These are phyloP conservation scores for Teratosphaeria pseudoeucalypti DNA, from an alignment of 2,329 filamentous ascomycete genomes.

Conservation along the genomic window DNA sequence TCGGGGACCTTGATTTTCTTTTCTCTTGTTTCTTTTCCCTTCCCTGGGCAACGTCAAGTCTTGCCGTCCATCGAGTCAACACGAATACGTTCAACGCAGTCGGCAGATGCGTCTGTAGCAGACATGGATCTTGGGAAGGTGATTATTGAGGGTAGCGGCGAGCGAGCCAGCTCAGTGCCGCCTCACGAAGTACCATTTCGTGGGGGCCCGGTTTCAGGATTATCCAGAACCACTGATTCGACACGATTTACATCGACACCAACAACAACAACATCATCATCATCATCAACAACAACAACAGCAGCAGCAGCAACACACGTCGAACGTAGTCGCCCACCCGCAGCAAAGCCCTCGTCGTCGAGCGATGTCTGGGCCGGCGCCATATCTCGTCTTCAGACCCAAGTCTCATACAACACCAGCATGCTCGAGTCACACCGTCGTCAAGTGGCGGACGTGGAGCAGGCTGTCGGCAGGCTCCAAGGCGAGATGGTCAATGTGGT, in stretches of 20 bases:
- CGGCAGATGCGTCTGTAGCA: not conserved
- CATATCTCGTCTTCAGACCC: slow-evolving; percentile 37
- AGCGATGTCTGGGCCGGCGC: slow-evolving; percentile 28
- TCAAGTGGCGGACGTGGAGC: slow-evolving; percentile 33
- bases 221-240: not conserved
- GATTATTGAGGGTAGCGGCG: slow-evolving; percentile 2
- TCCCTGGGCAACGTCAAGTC: too few relatives aligned
- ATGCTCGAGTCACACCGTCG: slow-evolving; percentile 30
- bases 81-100: not conserved
- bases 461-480: slow-evolving; percentile 29
- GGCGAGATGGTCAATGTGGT: slow-evolving; percentile 28
- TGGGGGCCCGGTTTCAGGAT: not conserved
- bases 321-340: not conserved
- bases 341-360: not conserved
- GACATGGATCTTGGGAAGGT: slow-evolving; percentile 6
- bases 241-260: not conserved
- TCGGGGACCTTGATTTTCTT: not conserved
- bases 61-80: not conserved
- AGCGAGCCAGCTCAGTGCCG: not conserved
- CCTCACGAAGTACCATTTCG: not conserved
- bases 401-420: slow-evolving; percentile 37
- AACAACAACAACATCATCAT: not conserved
- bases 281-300: not conserved
- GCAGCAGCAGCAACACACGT: not conserved
- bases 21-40: too few relatives aligned